Evolutionary conservation across 805 yeast genomes (phyloP).

Genomic region (Ogataea ramenticola): DNA sequence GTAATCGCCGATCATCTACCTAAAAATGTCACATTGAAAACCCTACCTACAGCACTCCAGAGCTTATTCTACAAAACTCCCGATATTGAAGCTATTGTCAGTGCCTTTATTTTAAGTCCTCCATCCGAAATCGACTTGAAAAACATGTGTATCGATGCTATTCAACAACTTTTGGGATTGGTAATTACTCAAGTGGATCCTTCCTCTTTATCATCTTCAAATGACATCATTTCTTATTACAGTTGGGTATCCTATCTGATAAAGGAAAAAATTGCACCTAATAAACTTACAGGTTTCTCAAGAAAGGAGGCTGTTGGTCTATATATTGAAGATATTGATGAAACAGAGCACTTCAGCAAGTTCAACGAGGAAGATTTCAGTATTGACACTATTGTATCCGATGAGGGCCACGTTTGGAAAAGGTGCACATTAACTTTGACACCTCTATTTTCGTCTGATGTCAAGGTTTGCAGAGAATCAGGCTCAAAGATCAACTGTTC

Average conservation of each 20-base stretch:
- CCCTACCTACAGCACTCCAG: neutral
- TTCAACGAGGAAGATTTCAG: conserved; percentile 1
- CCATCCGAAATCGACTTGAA: neutral
- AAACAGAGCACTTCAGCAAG: conserved; percentile 8
- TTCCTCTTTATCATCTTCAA: neutral
- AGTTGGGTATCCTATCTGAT: neutral
- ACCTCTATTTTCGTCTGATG: conserved; percentile 28
- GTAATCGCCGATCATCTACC: neutral
- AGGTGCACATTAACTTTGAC: conserved; percentile 30
- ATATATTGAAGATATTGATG: conserved; percentile 7
- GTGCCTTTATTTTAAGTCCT: neutral
- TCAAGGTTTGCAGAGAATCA: conserved; percentile 29
- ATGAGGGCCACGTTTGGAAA: conserved; percentile 28
- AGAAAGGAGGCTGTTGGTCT: neutral
- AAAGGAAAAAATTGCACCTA: neutral
- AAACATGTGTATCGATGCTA: neutral
- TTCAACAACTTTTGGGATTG: neutral
- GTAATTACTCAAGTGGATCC: neutral
- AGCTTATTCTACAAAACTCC: neutral
- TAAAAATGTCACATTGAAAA: neutral
- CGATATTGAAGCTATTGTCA: neutral
- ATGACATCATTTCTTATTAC: neutral
- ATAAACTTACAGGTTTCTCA: neutral
- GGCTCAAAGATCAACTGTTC: conserved; percentile 16
- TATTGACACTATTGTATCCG: conserved; percentile 8